These are phyloP conservation scores for Takakia lepidozioides DNA, from an alignment of 225 moss, liverwort and hornwort genomes.

Conservation along the genomic window DNA sequence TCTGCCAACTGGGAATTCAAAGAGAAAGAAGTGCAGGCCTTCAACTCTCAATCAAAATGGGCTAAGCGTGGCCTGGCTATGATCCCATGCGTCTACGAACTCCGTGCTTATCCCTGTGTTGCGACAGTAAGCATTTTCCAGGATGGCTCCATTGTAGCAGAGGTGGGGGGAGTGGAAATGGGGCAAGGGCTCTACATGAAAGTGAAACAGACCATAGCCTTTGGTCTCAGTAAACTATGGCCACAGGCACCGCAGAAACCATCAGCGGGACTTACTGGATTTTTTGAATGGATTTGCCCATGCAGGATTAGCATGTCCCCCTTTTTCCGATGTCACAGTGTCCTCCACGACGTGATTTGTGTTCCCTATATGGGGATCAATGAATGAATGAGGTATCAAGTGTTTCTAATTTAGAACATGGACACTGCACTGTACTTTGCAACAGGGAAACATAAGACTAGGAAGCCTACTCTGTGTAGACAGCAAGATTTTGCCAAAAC, in stretches of 20 bases:
- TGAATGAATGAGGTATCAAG: no score
- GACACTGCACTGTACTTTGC: no score
- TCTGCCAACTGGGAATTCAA: conserved; percentile 33
- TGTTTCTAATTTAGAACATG: no score
- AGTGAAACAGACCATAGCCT: conserved; percentile 59
- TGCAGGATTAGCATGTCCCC: no score
- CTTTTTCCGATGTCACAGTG: conserved; percentile 5
- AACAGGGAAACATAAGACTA: no score
- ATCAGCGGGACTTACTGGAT: no score
- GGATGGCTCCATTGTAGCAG: conserved; percentile 61
- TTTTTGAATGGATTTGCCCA: no score
- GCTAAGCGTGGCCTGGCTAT: conserved; percentile 62
- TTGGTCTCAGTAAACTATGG: conserved; percentile 49
- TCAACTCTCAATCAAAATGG: conserved; percentile 53
- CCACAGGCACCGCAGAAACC: conserved; percentile 21
- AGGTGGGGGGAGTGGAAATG: conserved; percentile 66
- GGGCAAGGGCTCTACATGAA: conserved; percentile 82
- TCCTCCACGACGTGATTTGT: neutral
- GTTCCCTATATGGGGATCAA: no score
- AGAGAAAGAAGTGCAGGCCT: conserved; percentile 20
- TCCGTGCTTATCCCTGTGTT: neutral
- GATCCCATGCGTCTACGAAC: conserved; percentile 20
- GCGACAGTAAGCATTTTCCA: conserved; percentile 53
- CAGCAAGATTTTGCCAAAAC: no score
- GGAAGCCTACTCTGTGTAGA: no score